Evolutionary conservation across 306 rosid genomes (phyloP).

Genomic region (Phaseolus lunatus): DNA sequence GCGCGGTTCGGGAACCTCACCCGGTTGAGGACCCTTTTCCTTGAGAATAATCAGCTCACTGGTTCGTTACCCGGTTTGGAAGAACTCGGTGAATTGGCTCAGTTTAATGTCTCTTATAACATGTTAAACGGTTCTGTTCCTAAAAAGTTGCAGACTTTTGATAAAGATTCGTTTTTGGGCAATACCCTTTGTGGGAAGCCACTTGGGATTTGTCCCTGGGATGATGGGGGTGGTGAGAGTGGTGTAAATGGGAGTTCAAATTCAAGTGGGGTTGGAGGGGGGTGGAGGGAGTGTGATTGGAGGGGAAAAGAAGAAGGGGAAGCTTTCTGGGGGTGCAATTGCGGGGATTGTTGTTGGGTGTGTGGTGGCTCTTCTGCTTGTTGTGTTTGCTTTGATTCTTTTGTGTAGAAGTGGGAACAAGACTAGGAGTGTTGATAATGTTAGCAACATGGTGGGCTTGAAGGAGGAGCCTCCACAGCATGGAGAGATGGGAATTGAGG

Average conservation of each 20-base stretch:
- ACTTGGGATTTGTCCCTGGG: constrained; percentile 54
- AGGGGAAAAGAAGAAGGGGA: constrained; percentile 38
- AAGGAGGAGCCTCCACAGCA: constrained; percentile 38
- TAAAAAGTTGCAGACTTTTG: constrained; percentile 49
- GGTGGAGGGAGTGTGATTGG: constrained; percentile 32
- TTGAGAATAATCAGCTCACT: constrained; percentile 56
- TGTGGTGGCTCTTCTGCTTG: constrained; percentile 56
- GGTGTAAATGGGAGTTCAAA: constrained; percentile 32
- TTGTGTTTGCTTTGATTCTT: constrained; percentile 54
- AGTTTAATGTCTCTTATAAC: constrained; percentile 67
- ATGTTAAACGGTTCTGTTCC: constrained; percentile 66
- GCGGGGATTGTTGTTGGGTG: constrained; percentile 71
- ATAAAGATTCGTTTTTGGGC: constrained; percentile 57
- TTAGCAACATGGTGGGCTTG: neutral
- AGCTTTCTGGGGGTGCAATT: constrained; percentile 64
- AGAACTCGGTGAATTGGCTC: constrained; percentile 45
- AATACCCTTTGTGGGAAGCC: constrained; percentile 66
- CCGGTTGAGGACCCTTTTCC: constrained; percentile 56
- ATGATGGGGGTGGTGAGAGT: constrained; percentile 20
- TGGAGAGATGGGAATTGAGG: constrained; percentile 45
- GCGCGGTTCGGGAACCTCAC: constrained; percentile 51
- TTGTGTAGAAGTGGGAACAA: constrained; percentile 56
- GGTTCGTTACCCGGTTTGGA: constrained; percentile 55
- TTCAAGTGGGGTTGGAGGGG: constrained; percentile 37
- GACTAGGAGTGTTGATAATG: constrained; percentile 53